These are phyloP conservation scores for Cladobotryum mycophilum DNA, from an alignment of 2,329 filamentous ascomycete genomes.

Conservation along the genomic window DNA sequence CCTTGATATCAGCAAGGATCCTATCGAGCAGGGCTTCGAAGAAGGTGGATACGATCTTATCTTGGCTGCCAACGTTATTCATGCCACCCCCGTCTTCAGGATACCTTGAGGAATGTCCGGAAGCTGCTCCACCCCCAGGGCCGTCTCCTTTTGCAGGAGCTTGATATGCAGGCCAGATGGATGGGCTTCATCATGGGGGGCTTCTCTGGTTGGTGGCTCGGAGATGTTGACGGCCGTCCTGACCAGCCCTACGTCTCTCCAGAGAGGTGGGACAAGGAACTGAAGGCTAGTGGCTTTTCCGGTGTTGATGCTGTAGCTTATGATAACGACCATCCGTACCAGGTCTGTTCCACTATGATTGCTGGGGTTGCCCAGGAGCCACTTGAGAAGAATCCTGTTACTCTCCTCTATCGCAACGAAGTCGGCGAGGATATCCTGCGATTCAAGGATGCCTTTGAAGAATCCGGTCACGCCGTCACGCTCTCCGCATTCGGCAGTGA, in stretches of 20 bases:
- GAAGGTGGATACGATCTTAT: conserved; percentile 22
- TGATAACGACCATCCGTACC: conserved; percentile 15
- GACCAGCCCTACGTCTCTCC: conserved; percentile 22
- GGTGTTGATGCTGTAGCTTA: conserved; percentile 9
- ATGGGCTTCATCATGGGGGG: conserved; percentile 21
- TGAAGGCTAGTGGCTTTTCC: conserved; percentile 22
- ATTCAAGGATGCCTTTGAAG: neutral
- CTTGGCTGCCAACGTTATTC: conserved; percentile 23
- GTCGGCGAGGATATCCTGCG: neutral
- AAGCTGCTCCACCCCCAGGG: conserved; percentile 25
- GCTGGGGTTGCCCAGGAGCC: neutral
- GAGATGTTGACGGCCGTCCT: conserved; percentile 20
- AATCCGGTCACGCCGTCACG: neutral
- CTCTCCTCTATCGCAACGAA: neutral
- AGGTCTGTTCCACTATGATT: conserved; percentile 9
- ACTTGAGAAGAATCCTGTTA: neutral
- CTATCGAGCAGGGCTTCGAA: conserved; percentile 23
- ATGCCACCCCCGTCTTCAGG: conserved; percentile 23
- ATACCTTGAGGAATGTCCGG: conserved; percentile 19
- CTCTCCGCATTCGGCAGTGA: neutral
- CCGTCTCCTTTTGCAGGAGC: conserved; percentile 24
- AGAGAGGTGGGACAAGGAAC: conserved; percentile 22
- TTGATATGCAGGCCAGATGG: conserved; percentile 7
- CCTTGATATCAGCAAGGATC: conserved; percentile 27
- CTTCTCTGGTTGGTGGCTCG: conserved; percentile 8